These are phyloP conservation scores for Chlorokybus atmophyticus DNA, from an alignment of 139 green algal species.

Conservation along the genomic window DNA sequence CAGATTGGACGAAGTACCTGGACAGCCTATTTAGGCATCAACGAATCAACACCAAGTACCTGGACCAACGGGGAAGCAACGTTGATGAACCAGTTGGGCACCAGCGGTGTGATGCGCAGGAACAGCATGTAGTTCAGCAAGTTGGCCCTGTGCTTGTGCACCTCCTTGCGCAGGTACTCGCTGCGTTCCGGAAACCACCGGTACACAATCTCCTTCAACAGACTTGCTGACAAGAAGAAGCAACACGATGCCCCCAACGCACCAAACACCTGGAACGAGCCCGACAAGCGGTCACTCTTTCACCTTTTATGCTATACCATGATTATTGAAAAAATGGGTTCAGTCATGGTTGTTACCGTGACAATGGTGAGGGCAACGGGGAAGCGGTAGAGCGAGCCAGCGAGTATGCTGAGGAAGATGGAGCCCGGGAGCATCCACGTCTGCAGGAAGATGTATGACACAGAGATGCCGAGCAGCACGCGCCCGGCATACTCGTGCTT, in stretches of 20 bases:
- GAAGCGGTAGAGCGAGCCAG: slow-evolving; percentile 49
- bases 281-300: no score
- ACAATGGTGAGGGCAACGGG: slow-evolving; percentile 3
- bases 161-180: slow-evolving; percentile 24
- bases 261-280: slow-evolving; percentile 33
- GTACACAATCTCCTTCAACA: slow-evolving; percentile 36
- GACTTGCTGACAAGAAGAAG: slow-evolving; percentile 19
- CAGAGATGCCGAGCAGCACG: no score
- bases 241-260: slow-evolving; percentile 6
- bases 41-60: slow-evolving; percentile 46
- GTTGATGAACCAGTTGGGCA: slow-evolving; percentile 71
- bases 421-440: slow-evolving; percentile 61
- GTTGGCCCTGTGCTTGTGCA: slow-evolving; percentile 28
- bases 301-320: no score
- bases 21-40: not conserved
- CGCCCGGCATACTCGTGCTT: no score
- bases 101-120: slow-evolving; percentile 53
- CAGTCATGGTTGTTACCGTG: slow-evolving; percentile 7
- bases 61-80: slow-evolving; percentile 53
- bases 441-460: slow-evolving; percentile 61
- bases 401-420: slow-evolving; percentile 49
- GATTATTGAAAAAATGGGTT: not conserved
- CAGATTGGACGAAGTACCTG: slow-evolving; percentile 4
- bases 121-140: slow-evolving; percentile 66
- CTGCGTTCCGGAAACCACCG: slow-evolving; percentile 40